phyloP scores from a whole-genome alignment of 139 green algal genomes.

The Axilococcus clingmanii region DNA sequence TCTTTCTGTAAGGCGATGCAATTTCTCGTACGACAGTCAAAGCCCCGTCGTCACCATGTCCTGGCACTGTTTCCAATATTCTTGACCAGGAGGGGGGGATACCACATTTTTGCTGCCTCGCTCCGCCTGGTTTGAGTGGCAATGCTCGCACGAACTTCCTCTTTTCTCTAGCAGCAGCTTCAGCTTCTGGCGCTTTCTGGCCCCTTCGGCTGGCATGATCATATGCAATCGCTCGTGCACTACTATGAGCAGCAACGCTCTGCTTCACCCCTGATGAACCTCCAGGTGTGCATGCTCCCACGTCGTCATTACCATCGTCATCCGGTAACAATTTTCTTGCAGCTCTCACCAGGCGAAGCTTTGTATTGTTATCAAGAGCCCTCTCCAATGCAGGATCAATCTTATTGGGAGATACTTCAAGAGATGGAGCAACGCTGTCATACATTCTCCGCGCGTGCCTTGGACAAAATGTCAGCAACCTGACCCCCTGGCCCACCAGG shows the following conservation, averaged over 20 bases:
- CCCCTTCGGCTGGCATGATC: constrained; percentile 30
- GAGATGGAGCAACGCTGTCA: too few relatives aligned
- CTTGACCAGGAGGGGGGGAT: not conserved
- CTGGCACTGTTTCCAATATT: not conserved
- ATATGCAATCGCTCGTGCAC: constrained; percentile 16
- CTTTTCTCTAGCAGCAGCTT: constrained; percentile 45
- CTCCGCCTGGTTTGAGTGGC: constrained; percentile 34
- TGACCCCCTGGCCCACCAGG: too few relatives aligned
- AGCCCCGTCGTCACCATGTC: not conserved
- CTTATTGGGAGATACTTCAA: too few relatives aligned
- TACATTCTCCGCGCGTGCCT: too few relatives aligned
- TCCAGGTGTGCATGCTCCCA: not conserved
- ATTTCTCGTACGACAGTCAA: not conserved
- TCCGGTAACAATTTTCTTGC: too few relatives aligned
- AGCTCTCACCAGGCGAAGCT: too few relatives aligned
- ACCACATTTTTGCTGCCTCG: too few relatives aligned
- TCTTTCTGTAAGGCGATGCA: not conserved
- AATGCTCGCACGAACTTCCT: constrained; percentile 34
- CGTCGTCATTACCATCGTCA: not conserved
- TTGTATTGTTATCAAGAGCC: too few relatives aligned
- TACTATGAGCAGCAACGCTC: too few relatives aligned
- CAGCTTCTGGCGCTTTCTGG: constrained; percentile 40
- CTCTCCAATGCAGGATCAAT: too few relatives aligned
- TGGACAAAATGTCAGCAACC: too few relatives aligned
- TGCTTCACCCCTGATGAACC: too few relatives aligned